A percentile compares a stretch with the other conserved stretches of the same genome.
Evolutionary conservation across 306 rosid genomes (phyloP).

Genomic region (Corylus americana): DNA sequence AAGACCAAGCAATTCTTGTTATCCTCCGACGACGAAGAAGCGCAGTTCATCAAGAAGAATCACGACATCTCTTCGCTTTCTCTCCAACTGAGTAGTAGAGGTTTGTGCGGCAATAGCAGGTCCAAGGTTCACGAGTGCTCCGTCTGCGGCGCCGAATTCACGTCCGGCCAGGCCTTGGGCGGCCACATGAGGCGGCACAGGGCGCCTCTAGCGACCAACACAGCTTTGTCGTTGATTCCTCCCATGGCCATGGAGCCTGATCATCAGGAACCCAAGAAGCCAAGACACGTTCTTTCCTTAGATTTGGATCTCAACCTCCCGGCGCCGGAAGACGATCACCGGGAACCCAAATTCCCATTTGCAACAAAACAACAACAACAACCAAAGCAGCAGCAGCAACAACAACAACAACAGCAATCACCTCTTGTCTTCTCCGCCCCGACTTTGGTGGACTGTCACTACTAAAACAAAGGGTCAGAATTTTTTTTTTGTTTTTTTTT

Average conservation of each 20-base stretch:
- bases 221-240: slow-evolving; percentile 56
- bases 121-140: slow-evolving; percentile 83
- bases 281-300: slow-evolving; percentile 51
- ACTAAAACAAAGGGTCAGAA: slow-evolving; percentile 44
- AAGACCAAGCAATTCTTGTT: slow-evolving; percentile 24
- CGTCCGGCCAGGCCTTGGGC: slow-evolving; percentile 87
- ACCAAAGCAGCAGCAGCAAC: slow-evolving; percentile 53
- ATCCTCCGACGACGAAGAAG: slow-evolving; percentile 51
- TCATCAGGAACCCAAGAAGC: slow-evolving; percentile 49
- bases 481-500: slow-evolving; percentile 19
- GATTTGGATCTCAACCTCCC: slow-evolving; percentile 97
- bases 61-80: slow-evolving; percentile 27
- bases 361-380: slow-evolving; percentile 40
- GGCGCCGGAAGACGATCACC: slow-evolving; percentile 85
- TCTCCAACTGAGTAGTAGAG: slow-evolving; percentile 51
- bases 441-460: slow-evolving; percentile 97
- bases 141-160: slow-evolving; percentile 78
- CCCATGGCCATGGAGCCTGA: slow-evolving; percentile 50
- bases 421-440: slow-evolving; percentile 59
- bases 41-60: slow-evolving; percentile 17
- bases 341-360: slow-evolving; percentile 60
- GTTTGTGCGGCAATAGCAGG: slow-evolving; percentile 37
- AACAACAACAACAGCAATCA: slow-evolving; percentile 38
- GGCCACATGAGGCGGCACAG: slow-evolving; percentile 96
- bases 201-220: slow-evolving; percentile 34